phyloP scores from a whole-genome alignment of 352 stramenopile genomes.

The Pythium rhizo-oryzae region DNA sequence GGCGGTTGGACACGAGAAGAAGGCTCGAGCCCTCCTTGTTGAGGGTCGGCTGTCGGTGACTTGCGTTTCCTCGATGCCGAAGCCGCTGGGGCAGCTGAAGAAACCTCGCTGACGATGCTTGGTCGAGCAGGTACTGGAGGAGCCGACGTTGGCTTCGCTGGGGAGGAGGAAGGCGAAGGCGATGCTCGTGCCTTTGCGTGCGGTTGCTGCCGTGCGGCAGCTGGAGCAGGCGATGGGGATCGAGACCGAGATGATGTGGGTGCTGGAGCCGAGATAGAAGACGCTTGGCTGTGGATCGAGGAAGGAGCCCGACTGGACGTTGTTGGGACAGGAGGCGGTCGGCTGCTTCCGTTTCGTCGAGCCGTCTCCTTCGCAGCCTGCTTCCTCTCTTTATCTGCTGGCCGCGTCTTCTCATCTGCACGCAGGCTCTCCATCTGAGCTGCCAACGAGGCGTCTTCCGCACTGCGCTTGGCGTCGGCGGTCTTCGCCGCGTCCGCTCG shows the following conservation, averaged over 20 bases:
- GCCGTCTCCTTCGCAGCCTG: conserved; percentile 3
- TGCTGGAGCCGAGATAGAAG: no score
- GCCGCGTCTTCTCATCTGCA: conserved; percentile 4
- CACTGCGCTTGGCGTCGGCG: not conserved
- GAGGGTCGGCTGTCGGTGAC: not conserved
- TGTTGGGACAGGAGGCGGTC: not conserved
- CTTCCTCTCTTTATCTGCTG: conserved; percentile 5
- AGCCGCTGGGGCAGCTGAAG: not conserved
- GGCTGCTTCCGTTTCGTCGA: not conserved
- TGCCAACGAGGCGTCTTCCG: not conserved
- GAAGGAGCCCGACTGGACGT: not conserved
- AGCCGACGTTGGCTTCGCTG: not conserved
- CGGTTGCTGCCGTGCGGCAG: not conserved
- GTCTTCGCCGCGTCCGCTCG: not conserved
- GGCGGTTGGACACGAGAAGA: no score
- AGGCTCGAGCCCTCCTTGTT: not conserved
- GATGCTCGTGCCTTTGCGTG: not conserved
- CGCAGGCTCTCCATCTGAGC: conserved; percentile 1
- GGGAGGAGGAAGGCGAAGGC: not conserved
- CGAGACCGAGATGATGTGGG: not conserved
- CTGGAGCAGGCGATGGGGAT: conserved; percentile 2
- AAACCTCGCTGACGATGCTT: not conserved
- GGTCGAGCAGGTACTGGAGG: not conserved
- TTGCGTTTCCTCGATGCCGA: conserved; percentile 10
- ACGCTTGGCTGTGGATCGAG: not conserved